Conservation (phyloP, 23 red algal species). For the Gracilaria domingensis region DNA sequence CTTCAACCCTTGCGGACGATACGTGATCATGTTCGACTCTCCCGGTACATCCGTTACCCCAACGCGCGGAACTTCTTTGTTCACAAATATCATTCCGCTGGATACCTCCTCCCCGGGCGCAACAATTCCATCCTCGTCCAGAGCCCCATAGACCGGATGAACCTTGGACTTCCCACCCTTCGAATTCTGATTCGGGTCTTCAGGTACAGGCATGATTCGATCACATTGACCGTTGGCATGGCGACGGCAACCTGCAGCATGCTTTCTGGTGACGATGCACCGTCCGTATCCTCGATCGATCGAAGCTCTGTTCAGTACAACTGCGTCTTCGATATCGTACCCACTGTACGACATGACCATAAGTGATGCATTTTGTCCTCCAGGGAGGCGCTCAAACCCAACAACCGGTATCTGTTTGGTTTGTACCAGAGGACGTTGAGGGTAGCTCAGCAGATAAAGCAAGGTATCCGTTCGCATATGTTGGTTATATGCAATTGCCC, state of each 20-base stretch:
- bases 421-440: constrained; percentile 89
- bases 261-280: constrained; percentile 91
- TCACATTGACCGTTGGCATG: constrained; percentile 79
- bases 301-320: constrained; percentile 92
- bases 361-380: constrained; percentile 95
- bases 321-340: constrained; percentile 99
- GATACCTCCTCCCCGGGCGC: constrained; percentile 70
- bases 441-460: constrained; percentile 90
- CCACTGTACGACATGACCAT: constrained; percentile 95
- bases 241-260: constrained; percentile 55
- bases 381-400: constrained; percentile 87
- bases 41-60: constrained; percentile 22
- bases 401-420: constrained; percentile 73
- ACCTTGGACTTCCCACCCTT: constrained; percentile 3
- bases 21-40: constrained; percentile 20
- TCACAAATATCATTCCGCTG: constrained; percentile 79
- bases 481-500: constrained; percentile 95
- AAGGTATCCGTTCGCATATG: constrained; percentile 91
- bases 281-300: constrained; percentile 95
- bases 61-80: constrained; percentile 77
- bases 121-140: constrained; percentile 86
- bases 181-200: background rate
- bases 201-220: constrained; percentile 62
- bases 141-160: constrained; percentile 28
- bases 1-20: constrained; percentile 66